These are phyloP conservation scores for Zhuliangozyma parablackwelliae DNA, from an alignment of 1,139 yeast species.

Conservation along the genomic window DNA sequence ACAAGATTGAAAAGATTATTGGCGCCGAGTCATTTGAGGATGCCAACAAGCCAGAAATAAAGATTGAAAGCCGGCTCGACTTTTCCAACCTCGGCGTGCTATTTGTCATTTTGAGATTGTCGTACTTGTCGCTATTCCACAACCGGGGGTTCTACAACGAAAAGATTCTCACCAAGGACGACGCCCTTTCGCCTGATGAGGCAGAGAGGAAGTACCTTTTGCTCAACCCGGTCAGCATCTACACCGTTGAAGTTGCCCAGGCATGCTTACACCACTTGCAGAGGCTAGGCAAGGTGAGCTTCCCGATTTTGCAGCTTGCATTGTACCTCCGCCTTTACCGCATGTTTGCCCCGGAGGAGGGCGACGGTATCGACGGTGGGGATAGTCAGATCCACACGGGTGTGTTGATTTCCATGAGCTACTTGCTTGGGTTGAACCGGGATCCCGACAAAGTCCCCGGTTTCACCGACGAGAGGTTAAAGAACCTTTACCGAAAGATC, in stretches of 20 bases:
- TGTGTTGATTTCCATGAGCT: slow-evolving; percentile 36
- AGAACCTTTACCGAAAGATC: slow-evolving; percentile 43
- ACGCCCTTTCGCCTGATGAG: slow-evolving; percentile 12
- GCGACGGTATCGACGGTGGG: slow-evolving; percentile 43
- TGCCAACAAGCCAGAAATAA: slow-evolving; percentile 7
- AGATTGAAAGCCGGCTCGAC: slow-evolving; percentile 25
- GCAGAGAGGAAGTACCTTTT: slow-evolving; percentile 30
- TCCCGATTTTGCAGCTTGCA: slow-evolving; percentile 28
- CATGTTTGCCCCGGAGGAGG: slow-evolving; percentile 48
- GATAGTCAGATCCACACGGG: slow-evolving; percentile 37
- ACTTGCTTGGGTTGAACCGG: slow-evolving; percentile 42
- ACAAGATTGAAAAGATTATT: slow-evolving; percentile 17
- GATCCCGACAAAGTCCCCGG: slow-evolving; percentile 28
- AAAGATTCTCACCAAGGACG: slow-evolving; percentile 16
- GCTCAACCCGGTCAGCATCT: slow-evolving; percentile 23
- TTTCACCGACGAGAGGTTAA: slow-evolving; percentile 19
- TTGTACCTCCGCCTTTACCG: slow-evolving; percentile 43
- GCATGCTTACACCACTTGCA: slow-evolving; percentile 26
- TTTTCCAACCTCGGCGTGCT: slow-evolving; percentile 30
- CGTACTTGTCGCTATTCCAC: slow-evolving; percentile 30
- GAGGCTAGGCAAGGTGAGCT: slow-evolving; percentile 18
- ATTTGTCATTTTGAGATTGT: slow-evolving; percentile 25
- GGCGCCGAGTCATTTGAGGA: slow-evolving; percentile 22
- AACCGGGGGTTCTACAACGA: slow-evolving; percentile 29
- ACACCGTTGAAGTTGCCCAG: slow-evolving; percentile 24